Base-by-base conservation (phyloP, 225 moss, liverwort and hornwort genomes). In the Neckera pumila region DNA sequence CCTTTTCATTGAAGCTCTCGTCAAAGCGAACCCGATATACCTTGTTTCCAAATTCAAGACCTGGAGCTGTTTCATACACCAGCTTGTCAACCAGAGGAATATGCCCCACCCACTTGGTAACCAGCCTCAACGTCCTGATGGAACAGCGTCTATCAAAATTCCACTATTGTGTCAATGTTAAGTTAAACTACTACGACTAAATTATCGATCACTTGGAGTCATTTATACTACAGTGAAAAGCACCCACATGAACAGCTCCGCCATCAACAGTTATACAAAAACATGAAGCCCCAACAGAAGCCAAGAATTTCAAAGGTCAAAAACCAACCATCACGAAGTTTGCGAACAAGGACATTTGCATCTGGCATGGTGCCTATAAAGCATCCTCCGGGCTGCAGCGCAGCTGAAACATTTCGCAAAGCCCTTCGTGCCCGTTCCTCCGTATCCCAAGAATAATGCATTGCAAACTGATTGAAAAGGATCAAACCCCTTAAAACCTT, bases 301-400 rank as follows among this genome's bases (percentile, higher is more conserved):
- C 45, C 83, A 81, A 64, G 76, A 57, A 84, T 34, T 61, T 89
- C n/a, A n/a, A 89, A 85, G 87, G 85, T 85, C 15, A 74, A 81
- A 79, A 69, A 91, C 17, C 60, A 89, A 95, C 93, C 93, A 86
- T 92, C 91, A 83, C 98, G 92, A 75, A 99, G 94, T 91, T 99
- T 99, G 85, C 97, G 95, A 67, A 99, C 97, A 60, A 99, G 94
- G 62, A 99, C 95, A 87, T 97, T 96, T 84, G 98, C 96, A 91
- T 99, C 97, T 79, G 97, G 98, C 94, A 99, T 99, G 77, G 98
- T 99, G 90, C 98, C 98, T 79, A 99, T 97, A 79, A 99, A 96
- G 89, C 86, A 94, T 40, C 97, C 98, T 62, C 98, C 98, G 31
- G 98, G 97, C 61, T 94, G 94, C 60, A 99, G 94, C 86, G 93